Evolutionary conservation across 768 basidiomycete genomes (phyloP), one percentile per base, ranked within the genome.

Genomic region (Phylloporus sp.): DNA sequence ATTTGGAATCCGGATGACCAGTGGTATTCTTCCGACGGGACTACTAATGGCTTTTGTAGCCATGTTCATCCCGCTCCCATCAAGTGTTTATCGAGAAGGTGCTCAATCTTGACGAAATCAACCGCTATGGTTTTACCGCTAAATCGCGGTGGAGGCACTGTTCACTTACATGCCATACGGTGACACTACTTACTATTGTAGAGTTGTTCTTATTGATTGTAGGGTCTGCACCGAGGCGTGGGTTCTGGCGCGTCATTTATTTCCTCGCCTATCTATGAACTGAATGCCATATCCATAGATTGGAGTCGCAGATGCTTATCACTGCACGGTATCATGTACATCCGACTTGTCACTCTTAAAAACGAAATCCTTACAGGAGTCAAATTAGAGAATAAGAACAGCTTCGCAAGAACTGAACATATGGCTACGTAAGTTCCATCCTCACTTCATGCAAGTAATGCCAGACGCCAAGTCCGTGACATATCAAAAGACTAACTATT

Each of bases 41-140:
- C n/a, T 9, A 29, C 11, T 20, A 13, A 20, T 45, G 11, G 20
- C n/a, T n/a, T n/a, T 8, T 23, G 22, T n/a, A n/a, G n/a, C n/a
- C n/a, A 13, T 45, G 32, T 32, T 45, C 32, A 45, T n/a, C n/a
- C n/a, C 16, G 27, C 28, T 3, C 22, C 22, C 44, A 3, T 45
- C 44, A 34, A 45, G 84, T 82, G 0, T 86, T 86, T 70, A 84
- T 86, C 58, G 84, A 86, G 62, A 86, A 86, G 58, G 69, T 88
- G 27, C 72, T 86, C 38, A 73, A 76, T n/a, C 72, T 81, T 23
- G 82, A 86, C 56, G 73, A 75, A 18, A 64, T 63, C 4, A 70
- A 71, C 6, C 65, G 68, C n/a, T 85, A 84, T 66, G 72, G 74
- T 46, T 68, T 85, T 27, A 71, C 80, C 15, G 84, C 82, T n/a